Percentiles rank a stretch among this genome's conserved stretches.
phyloP scores from a whole-genome alignment of 345 rosid species.

The Turritis glabra region DNA sequence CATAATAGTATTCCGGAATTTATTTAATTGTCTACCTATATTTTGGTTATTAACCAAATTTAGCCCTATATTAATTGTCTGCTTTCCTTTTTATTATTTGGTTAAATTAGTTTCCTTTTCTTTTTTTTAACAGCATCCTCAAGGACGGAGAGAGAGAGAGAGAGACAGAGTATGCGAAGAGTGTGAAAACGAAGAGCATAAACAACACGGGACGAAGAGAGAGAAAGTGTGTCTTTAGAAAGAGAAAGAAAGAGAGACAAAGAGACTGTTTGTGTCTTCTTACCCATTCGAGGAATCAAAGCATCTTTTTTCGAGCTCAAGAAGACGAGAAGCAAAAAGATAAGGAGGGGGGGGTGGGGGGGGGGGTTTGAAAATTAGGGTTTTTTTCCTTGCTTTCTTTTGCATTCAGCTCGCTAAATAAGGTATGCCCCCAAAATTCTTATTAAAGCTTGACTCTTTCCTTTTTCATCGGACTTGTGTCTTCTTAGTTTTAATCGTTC shows the following conservation, averaged over 20 bases:
- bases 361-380: constrained; percentile 32
- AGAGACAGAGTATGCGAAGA: constrained; percentile 34
- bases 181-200: constrained; percentile 46
- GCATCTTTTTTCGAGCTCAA: constrained; percentile 57
- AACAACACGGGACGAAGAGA: constrained; percentile 42
- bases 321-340: constrained; percentile 24
- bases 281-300: constrained; percentile 59
- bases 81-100: not conserved
- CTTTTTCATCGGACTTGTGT: not conserved
- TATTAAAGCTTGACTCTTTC: constrained; percentile 12
- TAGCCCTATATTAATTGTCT: not conserved
- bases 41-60: not conserved
- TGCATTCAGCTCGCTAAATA: constrained; percentile 22
- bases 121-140: constrained; percentile 33
- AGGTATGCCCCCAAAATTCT: constrained; percentile 41
- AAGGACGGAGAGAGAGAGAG: constrained; percentile 39
- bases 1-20: not conserved
- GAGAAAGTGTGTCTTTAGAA: constrained; percentile 28
- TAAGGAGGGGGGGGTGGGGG: constrained; percentile 8
- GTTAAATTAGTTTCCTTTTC: not conserved
- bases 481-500: constrained; percentile 16
- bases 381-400: constrained; percentile 18
- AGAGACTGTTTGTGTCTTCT: constrained; percentile 37
- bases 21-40: constrained; percentile 12
- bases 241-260: constrained; percentile 23